These are phyloP conservation scores for Leccinum subtestaceum DNA, from an alignment of 768 basidiomycete species.

Conservation along the genomic window DNA sequence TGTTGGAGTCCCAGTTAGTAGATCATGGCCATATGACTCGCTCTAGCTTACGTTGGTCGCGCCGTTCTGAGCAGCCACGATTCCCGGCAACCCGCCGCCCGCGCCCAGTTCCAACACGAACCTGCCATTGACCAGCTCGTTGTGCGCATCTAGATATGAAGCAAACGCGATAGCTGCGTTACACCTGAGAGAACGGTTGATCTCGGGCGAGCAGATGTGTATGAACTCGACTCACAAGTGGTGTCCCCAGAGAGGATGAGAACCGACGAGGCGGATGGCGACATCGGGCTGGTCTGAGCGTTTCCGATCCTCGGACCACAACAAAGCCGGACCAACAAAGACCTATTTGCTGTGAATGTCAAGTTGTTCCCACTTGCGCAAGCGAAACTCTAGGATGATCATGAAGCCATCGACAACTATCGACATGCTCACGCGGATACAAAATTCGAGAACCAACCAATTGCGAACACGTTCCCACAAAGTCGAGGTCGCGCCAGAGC, in stretches of 20 bases:
- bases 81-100: constrained; percentile 84
- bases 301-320: too few relatives aligned
- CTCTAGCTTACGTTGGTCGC: constrained; percentile 53
- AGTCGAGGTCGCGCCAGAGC: too few relatives aligned
- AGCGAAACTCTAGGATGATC: too few relatives aligned
- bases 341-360: too few relatives aligned
- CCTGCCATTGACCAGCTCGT: constrained; percentile 41
- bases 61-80: constrained; percentile 69
- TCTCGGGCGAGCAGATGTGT: background rate
- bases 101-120: constrained; percentile 88
- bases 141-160: constrained; percentile 59
- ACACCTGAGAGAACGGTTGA: constrained; percentile 49
- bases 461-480: too few relatives aligned
- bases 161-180: constrained; percentile 76
- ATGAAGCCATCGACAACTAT: too few relatives aligned
- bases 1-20: constrained; percentile 25
- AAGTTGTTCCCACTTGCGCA: too few relatives aligned
- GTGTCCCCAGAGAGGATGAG: constrained; percentile 81
- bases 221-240: constrained; percentile 50
- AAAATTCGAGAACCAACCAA: too few relatives aligned
- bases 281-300: constrained; percentile 33
- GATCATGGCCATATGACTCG: background rate
- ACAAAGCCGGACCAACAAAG: too few relatives aligned
- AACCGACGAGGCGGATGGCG: constrained; percentile 68
- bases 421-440: too few relatives aligned